A percentile compares a stretch with the other conserved stretches of the same genome.
Evolutionary conservation across 225 moss, liverwort and hornwort species (phyloP).

Genomic region (Sphagnum contortum): DNA sequence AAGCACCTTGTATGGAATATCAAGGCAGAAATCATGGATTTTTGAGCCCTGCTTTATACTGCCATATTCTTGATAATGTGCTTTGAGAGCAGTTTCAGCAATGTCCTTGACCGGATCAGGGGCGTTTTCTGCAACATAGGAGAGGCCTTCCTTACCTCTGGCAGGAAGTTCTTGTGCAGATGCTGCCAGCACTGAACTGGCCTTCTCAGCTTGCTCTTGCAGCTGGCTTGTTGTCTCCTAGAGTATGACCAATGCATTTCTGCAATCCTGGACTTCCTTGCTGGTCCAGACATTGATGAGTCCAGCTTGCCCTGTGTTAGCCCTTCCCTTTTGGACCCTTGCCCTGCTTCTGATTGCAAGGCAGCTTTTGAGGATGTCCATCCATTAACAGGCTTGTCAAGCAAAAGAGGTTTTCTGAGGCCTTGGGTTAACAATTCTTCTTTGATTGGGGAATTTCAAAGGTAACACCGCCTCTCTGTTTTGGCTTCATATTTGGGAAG

Average conservation of each 20-base stretch:
- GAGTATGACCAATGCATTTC: conserved; percentile 21
- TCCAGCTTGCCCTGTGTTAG: no score
- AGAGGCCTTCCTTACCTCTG: conserved; percentile 68
- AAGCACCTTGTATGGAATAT: conserved; percentile 71
- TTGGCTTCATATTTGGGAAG: conserved; percentile 62
- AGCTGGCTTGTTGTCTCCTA: conserved; percentile 87
- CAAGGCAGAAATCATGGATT: conserved; percentile 96
- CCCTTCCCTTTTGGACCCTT: no score
- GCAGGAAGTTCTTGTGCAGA: conserved; percentile 69
- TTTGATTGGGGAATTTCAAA: no score
- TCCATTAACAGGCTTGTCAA: no score
- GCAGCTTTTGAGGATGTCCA: no score
- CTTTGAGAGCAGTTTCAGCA: conserved; percentile 66
- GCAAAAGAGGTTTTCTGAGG: no score
- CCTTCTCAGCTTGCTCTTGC: conserved; percentile 69
- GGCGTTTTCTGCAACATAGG: conserved; percentile 67
- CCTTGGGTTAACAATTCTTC: no score
- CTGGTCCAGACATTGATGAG: no score
- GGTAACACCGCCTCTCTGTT: no score
- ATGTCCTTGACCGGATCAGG: conserved; percentile 87
- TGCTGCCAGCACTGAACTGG: conserved; percentile 49
- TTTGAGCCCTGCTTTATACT: conserved; percentile 49
- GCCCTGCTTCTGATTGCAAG: no score
- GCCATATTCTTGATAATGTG: conserved; percentile 57
- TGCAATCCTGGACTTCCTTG: no score